A percentile compares a stretch with the other conserved stretches of the same genome.
phyloP scores from a whole-genome alignment of 441 rosid species.

The Metrosideros polymorpha region DNA sequence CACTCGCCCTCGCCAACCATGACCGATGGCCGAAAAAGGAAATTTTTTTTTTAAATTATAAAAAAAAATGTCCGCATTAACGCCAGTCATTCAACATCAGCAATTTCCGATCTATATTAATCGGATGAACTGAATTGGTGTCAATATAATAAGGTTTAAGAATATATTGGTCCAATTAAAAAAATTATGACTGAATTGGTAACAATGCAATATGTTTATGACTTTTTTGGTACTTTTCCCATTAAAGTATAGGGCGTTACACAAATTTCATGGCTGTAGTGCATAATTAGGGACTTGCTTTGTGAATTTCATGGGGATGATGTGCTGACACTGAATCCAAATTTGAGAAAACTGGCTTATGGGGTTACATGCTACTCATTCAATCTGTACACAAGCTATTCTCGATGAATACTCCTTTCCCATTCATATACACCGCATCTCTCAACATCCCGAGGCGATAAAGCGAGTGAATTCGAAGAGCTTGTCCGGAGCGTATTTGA shows the following conservation, averaged over 20 bases:
- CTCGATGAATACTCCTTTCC: slow-evolving; percentile 40
- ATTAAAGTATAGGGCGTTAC: neutral
- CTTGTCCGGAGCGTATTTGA: slow-evolving; percentile 33
- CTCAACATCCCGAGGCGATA: slow-evolving; percentile 24
- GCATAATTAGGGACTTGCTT: neutral
- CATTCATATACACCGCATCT: slow-evolving; percentile 36
- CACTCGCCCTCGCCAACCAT: no score
- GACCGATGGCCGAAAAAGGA: no score
- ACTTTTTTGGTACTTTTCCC: no score
- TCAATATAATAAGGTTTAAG: no score
- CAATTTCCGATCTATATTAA: no score
- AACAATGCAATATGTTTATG: no score
- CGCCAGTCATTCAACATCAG: no score
- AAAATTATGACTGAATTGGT: no score
- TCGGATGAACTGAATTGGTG: no score
- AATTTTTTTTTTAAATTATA: no score
- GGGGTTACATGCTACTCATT: neutral
- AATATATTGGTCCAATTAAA: no score
- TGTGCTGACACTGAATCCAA: neutral
- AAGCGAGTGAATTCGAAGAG: slow-evolving; percentile 15
- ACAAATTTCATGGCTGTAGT: neutral
- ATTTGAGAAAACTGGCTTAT: neutral
- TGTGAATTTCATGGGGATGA: neutral
- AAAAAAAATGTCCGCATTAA: no score
- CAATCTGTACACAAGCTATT: neutral